Conservation (phyloP, 352 stramenopile genomes). For the Pythium aristosporum region DNA sequence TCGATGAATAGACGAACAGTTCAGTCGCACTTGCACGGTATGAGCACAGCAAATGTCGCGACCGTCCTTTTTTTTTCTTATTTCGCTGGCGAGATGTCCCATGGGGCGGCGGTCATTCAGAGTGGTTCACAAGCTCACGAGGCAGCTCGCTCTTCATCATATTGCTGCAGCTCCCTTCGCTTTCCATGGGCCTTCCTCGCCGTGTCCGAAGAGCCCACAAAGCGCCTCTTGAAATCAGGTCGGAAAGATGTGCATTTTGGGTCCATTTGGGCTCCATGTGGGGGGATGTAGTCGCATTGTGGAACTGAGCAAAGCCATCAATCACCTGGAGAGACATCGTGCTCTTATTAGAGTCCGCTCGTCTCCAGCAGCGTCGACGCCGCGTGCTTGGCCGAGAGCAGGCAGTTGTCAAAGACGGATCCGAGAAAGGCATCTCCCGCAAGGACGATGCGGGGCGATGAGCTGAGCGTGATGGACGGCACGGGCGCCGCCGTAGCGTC, state of each 20-base stretch:
- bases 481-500: constrained; percentile 9
- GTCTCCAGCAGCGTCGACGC: constrained; percentile 11
- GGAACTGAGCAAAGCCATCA: background rate
- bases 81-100: background rate
- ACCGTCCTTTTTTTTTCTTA: too few relatives aligned
- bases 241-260: too few relatives aligned
- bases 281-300: background rate
- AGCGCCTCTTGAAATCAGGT: background rate
- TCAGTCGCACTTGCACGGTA: background rate
- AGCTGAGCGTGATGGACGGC: constrained; percentile 40
- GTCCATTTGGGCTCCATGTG: too few relatives aligned
- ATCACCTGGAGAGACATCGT: background rate
- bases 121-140: background rate
- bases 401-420: constrained; percentile 71
- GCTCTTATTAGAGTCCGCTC: constrained; percentile 31
- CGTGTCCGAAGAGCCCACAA: background rate
- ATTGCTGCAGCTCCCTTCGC: background rate
- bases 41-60: background rate
- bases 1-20: background rate
- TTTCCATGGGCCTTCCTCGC: background rate
- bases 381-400: constrained; percentile 54
- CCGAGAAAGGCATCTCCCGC: constrained; percentile 67
- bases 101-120: background rate
- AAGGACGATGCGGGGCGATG: constrained; percentile 55
- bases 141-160: too few relatives aligned